These are phyloP conservation scores for Colletotrichum sp. DNA, from an alignment of 2,329 filamentous ascomycete genomes.

Conservation along the genomic window DNA sequence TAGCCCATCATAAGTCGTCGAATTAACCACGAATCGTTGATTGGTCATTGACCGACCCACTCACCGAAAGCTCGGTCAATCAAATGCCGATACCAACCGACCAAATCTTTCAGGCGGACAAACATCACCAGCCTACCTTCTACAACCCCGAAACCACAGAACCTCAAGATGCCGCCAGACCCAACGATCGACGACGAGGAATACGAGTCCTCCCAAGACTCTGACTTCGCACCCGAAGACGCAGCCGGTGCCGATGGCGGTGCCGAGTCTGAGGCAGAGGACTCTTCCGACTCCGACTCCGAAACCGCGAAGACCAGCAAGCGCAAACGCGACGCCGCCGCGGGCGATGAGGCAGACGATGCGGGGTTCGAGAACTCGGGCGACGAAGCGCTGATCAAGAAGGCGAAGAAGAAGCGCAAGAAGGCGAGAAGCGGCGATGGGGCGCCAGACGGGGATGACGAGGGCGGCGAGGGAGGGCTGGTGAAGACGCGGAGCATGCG, in stretches of 20 bases:
- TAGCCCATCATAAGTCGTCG: neutral
- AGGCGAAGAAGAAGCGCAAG: constrained; percentile 58
- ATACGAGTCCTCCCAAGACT: constrained; percentile 75
- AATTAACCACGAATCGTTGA: neutral
- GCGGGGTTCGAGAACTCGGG: constrained; percentile 70
- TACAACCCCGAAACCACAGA: neutral
- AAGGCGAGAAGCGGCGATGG: constrained; percentile 38
- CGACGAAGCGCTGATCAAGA: constrained; percentile 73
- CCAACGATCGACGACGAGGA: constrained; percentile 48
- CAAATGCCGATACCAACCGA: neutral
- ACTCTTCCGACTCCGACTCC: constrained; percentile 45
- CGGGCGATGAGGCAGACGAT: constrained; percentile 41
- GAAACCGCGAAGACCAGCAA: constrained; percentile 30
- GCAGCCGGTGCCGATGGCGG: constrained; percentile 46
- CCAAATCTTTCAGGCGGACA: neutral
- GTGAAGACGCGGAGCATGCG: constrained; percentile 77
- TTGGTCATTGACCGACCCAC: neutral
- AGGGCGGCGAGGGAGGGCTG: constrained; percentile 64
- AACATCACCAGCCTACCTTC: neutral
- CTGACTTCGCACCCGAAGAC: constrained; percentile 71
- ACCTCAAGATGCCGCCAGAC: constrained; percentile 47
- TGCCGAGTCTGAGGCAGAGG: constrained; percentile 54
- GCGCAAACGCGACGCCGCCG: constrained; percentile 33
- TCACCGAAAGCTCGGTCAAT: constrained; percentile 10
- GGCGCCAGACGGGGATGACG: constrained; percentile 52